phyloP scores from a whole-genome alignment of 768 basidiomycete species.

The Lactarius sanguifluus region DNA sequence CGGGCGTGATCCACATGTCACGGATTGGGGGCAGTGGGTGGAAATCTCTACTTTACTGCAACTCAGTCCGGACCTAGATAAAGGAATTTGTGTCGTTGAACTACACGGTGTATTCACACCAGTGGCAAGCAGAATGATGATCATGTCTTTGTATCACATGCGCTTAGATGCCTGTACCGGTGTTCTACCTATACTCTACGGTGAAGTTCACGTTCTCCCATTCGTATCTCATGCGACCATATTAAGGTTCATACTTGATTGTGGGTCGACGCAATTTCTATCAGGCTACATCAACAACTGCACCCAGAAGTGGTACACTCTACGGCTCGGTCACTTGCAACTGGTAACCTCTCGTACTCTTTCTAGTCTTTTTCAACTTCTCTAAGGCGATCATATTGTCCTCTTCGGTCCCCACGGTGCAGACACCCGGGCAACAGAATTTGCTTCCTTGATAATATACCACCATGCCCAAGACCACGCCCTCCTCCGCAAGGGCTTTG shows the following conservation, averaged over 20 bases:
- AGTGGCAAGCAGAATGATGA: neutral
- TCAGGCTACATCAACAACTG: too few species aligned
- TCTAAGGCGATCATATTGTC: slow-evolving; percentile 68
- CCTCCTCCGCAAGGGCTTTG: slow-evolving; percentile 74
- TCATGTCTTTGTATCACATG: neutral
- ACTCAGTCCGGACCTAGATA: neutral
- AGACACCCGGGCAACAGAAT: slow-evolving; percentile 71
- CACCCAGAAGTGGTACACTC: too few species aligned
- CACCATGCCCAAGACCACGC: slow-evolving; percentile 53
- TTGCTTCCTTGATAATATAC: slow-evolving; percentile 88
- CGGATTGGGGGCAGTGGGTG: too few species aligned
- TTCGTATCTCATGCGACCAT: too few species aligned
- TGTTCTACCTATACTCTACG: too few species aligned
- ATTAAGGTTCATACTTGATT: too few species aligned
- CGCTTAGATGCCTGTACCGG: too few species aligned
- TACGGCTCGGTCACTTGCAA: neutral
- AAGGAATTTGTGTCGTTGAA: neutral
- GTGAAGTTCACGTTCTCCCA: too few species aligned
- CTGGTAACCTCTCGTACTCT: slow-evolving; percentile 26
- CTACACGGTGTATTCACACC: neutral
- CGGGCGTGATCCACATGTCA: neutral
- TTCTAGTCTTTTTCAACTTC: slow-evolving; percentile 52
- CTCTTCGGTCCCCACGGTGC: slow-evolving; percentile 78
- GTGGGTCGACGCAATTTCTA: too few species aligned
- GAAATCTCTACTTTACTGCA: neutral